Base-by-base conservation (phyloP, 2,329 filamentous ascomycete genomes). In the Colletotrichum tabaci region DNA sequence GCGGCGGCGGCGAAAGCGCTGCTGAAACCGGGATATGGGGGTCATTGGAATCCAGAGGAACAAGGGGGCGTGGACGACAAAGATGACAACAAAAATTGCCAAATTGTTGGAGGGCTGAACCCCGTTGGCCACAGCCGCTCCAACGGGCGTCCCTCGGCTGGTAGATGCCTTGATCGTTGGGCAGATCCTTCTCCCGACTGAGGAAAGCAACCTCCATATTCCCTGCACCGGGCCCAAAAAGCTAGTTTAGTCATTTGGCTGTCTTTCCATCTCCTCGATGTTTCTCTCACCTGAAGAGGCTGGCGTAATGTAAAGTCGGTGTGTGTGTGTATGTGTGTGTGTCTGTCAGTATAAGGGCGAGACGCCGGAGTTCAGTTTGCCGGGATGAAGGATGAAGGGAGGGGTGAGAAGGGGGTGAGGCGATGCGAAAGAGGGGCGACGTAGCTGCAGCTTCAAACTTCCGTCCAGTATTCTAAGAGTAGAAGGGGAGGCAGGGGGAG, bases 81-180 rank as follows among this genome's bases (percentile, higher is more conserved):
- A 35, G 8, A 35, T 35, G 30, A 9, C 30, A 35, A 9, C 8
- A 35, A 56, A 55, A 23, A 12, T 40, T 47, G 55, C 55, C 44
- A 47, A 18, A 46, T 47, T 15, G n/a, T 5, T 60, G 30, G 56
- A 61, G 55, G 44, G 62, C 56, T 66, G 42, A 56, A 44, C 62
- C 42, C 47, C 57, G 44, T 67, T 57, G 38, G 56, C 53, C 55
- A 55, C 52, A 71, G 57, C 67, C 67, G 63, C 67, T 70, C 67
- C 67, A 70, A 70, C 55, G 10, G 62, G 16, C 42, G 49, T 49
- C 55, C 46, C 30, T 61, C 57, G 56, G 53, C 50, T 52, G 47
- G 18, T 21, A 26, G 30, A 23, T 12, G 30, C n/a, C 40, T 21
- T 49, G 67, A 67, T 52, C 56, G 50, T 30, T 47, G 63, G 56